These are phyloP conservation scores for Rhynchospora pubera DNA, from an alignment of 176 grass and related monocot genomes.

Conservation along the genomic window DNA sequence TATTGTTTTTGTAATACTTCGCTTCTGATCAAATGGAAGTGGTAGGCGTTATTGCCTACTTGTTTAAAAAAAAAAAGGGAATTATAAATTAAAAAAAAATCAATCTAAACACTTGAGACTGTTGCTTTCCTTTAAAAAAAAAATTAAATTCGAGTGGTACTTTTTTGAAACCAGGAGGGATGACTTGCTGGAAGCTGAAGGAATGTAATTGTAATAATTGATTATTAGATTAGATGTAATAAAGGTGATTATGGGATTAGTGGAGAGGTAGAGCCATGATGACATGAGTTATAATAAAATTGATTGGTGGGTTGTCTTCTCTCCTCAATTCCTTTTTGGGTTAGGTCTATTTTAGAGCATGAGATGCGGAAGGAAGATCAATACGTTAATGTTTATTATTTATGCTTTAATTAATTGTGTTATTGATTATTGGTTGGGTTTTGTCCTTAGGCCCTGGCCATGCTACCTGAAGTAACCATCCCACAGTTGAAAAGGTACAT, in stretches of 20 bases:
- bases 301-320: conserved; percentile 2
- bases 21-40: no score
- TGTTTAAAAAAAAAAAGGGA: no score
- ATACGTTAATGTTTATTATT: neutral
- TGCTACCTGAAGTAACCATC: neutral
- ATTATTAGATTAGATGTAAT: neutral
- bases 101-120: neutral
- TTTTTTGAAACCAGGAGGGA: neutral
- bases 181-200: conserved; percentile 11
- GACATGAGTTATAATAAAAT: neutral
- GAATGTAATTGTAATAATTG: neutral
- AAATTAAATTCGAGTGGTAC: neutral
- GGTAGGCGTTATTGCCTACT: no score
- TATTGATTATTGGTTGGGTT: neutral
- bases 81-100: neutral
- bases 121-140: no score
- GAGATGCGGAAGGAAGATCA: neutral
- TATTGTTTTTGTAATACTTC: no score
- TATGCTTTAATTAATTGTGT: neutral
- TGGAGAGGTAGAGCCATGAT: neutral
- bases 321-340: neutral
- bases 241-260: neutral
- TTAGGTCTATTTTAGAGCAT: neutral
- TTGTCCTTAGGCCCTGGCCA: neutral
- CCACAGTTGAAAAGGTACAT: neutral